A percentile compares a stretch with the other conserved stretches of the same genome.
phyloP scores from a whole-genome alignment of 2,329 filamentous ascomycete species.

The Didymosphaeria variabile region DNA sequence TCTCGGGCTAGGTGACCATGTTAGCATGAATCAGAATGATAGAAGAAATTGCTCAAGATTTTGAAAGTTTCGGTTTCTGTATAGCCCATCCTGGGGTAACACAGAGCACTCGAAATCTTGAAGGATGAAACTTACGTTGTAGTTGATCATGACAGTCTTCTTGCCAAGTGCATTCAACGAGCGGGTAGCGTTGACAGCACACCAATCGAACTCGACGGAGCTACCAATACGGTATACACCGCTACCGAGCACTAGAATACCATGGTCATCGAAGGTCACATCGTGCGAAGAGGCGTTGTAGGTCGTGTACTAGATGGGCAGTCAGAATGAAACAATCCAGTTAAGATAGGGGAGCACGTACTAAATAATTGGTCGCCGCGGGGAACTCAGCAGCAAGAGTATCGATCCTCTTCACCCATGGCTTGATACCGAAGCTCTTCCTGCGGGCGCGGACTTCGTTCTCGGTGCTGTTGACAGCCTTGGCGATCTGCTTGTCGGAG shows the following conservation, averaged over 20 bases:
- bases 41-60: too few relatives aligned
- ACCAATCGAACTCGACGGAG: slow-evolving; percentile 99
- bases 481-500: slow-evolving; percentile 93
- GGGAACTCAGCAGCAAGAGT: slow-evolving; percentile 97
- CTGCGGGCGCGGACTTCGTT: slow-evolving; percentile 87
- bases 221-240: slow-evolving; percentile 98
- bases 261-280: slow-evolving; percentile 91
- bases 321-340: background rate
- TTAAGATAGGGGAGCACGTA: background rate
- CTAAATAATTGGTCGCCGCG: slow-evolving; percentile 84
- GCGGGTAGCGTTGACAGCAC: slow-evolving; percentile 87
- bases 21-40: too few relatives aligned
- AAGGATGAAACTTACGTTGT: background rate
- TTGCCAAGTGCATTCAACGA: slow-evolving; percentile 86
- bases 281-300: slow-evolving; percentile 97
- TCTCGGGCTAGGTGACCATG: background rate
- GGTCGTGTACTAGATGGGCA: slow-evolving; percentile 77
- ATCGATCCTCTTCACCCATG: slow-evolving; percentile 98
- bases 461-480: slow-evolving; percentile 84
- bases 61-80: background rate
- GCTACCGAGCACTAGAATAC: slow-evolving; percentile 86
- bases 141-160: slow-evolving; percentile 98
- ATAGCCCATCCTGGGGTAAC: background rate
- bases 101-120: background rate
- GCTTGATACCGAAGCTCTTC: slow-evolving; percentile 85